Base-by-base conservation (phyloP, 257 asterid genomes). In the Solanum bukasovii region DNA sequence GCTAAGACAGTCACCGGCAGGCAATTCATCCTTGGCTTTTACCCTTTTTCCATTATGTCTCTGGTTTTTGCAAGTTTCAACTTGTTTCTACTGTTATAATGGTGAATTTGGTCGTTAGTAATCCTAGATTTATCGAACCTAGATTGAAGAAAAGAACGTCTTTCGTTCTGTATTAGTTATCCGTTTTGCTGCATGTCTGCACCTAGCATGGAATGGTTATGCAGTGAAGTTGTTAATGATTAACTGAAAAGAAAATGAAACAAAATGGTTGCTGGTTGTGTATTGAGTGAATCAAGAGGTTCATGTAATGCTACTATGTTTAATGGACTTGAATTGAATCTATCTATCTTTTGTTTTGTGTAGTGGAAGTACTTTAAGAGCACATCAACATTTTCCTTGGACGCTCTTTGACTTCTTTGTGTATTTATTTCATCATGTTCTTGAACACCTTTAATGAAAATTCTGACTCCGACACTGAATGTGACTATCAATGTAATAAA, bases 11-110 rank as follows among this genome's bases (percentile, higher is more conserved):
- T 86, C 61, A 93, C 88, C 93, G 91, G 81, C 90, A 29, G 97
- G 99, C 99, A 97, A 94, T 88, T 96, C 99, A 97, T 97, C 99
- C 99, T 94, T 97, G 99, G 99, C 99, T 96, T 89, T 90, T 92
- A 93, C 38, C 73, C 92, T 88, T 63, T 68, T 86, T 14, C 56
- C 68, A 35, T 88, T 34, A 89, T 89, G 87, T 86, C 68, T 90
- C 38, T 86, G n/a, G 31, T 49, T 82, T 49, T 82, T 82, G 86
- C 38, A 49, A 82, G 44, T 29, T 4, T 31, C 46, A 31, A 31
- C 38, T 20, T 7, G 44, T 82, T 44, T 46, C 42, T 49, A 8
- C 20, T 82, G 46, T 49, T 49, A 20, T 29, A 82, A 82, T 18
- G 42, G 20, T 49, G 68, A 49, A 49, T 18, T 82, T 82, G 70